A percentile compares a stretch with the other conserved stretches of the same genome.
Evolutionary conservation across 2,329 filamentous ascomycete species (phyloP).

Genomic region (Botryotinia calthae): DNA sequence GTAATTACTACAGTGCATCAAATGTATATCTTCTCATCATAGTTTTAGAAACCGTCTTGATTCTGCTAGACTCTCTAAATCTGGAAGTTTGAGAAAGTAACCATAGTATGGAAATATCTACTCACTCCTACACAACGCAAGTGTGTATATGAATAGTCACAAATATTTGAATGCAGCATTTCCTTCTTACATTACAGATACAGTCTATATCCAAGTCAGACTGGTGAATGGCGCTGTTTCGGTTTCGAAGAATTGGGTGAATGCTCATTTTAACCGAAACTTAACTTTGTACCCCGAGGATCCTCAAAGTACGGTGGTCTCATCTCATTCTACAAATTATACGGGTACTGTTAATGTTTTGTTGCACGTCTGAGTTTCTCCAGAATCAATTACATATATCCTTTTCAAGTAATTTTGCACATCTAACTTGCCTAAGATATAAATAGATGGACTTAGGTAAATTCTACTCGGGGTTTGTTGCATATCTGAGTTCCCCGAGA

Average conservation of each 20-base stretch:
- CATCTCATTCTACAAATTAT: background rate
- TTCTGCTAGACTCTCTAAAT: background rate
- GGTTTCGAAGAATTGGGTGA: background rate
- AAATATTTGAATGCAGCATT: background rate
- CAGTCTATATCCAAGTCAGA: background rate
- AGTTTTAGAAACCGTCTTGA: background rate
- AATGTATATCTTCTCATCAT: background rate
- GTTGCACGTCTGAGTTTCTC: background rate
- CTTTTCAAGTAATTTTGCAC: background rate
- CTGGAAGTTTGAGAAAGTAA: background rate
- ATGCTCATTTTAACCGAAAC: background rate
- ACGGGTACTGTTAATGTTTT: accelerated
- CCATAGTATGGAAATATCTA: background rate
- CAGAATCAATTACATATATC: background rate
- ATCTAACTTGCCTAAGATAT: background rate
- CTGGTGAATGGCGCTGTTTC: background rate
- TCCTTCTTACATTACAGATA: background rate
- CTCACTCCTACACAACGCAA: background rate
- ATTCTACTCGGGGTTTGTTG: background rate
- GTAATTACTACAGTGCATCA: background rate
- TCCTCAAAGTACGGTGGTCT: background rate
- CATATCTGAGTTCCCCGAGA: background rate
- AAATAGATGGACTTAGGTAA: background rate
- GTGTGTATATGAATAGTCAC: background rate
- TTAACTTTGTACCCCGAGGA: background rate